Evolutionary conservation across 352 stramenopile species (phyloP).

Genomic region (Globisporangium emineosum): DNA sequence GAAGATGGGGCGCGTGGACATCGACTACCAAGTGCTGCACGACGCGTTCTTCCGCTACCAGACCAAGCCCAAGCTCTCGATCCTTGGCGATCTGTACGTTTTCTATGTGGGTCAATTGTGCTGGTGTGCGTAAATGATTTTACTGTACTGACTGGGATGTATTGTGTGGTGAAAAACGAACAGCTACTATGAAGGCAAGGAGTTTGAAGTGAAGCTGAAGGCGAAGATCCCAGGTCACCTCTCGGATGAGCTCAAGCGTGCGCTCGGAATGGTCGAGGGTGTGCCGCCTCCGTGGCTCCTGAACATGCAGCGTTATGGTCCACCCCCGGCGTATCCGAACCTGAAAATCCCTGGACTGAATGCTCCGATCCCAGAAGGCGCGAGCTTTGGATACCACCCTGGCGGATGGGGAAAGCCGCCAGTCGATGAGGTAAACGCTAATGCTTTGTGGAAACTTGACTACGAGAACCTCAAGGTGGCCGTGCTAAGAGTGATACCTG

Average conservation of each 20-base stretch:
- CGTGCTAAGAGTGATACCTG: background rate
- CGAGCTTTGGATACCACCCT: conserved; percentile 95
- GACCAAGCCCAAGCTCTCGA: conserved; percentile 94
- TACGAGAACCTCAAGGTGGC: background rate
- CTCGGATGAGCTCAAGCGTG: conserved; percentile 83
- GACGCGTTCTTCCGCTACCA: conserved; percentile 99
- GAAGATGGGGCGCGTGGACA: conserved; percentile 96
- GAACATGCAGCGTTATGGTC: conserved; percentile 98
- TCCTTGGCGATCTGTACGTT: conserved; percentile 73
- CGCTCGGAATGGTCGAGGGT: conserved; percentile 93
- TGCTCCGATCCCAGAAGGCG: conserved; percentile 92
- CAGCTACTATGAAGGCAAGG: conserved; percentile 98
- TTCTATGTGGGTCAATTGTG: background rate
- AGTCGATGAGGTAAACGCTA: conserved; percentile 77
- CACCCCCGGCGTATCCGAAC: conserved; percentile 95
- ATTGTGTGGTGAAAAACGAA: background rate
- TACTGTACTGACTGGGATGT: background rate
- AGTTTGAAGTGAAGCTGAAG: conserved; percentile 92
- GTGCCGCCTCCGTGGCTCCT: conserved; percentile 96
- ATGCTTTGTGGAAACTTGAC: background rate
- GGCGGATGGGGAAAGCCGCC: conserved; percentile 98
- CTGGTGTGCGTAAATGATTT: conserved; percentile 28
- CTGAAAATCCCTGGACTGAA: conserved; percentile 97
- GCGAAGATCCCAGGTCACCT: conserved; percentile 90
- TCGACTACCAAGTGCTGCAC: conserved; percentile 98